Evolutionary conservation across 148 eudicot genomes (phyloP).

Genomic region (Rhododendron kiyosumense): DNA sequence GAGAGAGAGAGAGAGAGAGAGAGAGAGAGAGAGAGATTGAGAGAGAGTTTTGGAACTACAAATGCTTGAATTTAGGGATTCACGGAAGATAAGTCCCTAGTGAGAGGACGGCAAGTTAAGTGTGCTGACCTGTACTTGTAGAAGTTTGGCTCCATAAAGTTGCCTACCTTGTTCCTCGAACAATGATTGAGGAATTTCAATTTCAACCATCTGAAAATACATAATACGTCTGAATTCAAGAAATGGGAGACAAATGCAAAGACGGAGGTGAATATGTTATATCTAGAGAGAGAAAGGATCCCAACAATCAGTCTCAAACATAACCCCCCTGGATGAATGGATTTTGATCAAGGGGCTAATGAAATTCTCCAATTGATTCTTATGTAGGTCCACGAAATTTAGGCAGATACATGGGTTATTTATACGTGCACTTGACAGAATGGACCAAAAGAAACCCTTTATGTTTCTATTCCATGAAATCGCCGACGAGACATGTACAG

Average conservation of each 20-base stretch:
- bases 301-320: too few species aligned
- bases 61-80: neutral
- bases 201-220: slow-evolving; percentile 68
- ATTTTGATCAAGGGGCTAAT: neutral
- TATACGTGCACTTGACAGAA: neutral
- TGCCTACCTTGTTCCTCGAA: slow-evolving; percentile 96
- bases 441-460: neutral
- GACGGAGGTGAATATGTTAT: neutral
- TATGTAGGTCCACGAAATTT: neutral
- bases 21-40: neutral
- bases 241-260: neutral
- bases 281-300: neutral
- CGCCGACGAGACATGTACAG: neutral
- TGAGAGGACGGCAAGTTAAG: neutral
- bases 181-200: slow-evolving; percentile 83
- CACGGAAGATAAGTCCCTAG: neutral
- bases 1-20: neutral
- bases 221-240: neutral
- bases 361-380: neutral
- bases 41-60: neutral
- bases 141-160: slow-evolving; percentile 78
- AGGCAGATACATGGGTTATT: too few species aligned
- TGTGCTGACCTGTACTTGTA: slow-evolving; percentile 74
- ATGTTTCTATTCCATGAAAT: neutral
- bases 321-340: neutral